Conservation (phyloP, 1,284 basidiomycete genomes). For the Chalciporus sp. region DNA sequence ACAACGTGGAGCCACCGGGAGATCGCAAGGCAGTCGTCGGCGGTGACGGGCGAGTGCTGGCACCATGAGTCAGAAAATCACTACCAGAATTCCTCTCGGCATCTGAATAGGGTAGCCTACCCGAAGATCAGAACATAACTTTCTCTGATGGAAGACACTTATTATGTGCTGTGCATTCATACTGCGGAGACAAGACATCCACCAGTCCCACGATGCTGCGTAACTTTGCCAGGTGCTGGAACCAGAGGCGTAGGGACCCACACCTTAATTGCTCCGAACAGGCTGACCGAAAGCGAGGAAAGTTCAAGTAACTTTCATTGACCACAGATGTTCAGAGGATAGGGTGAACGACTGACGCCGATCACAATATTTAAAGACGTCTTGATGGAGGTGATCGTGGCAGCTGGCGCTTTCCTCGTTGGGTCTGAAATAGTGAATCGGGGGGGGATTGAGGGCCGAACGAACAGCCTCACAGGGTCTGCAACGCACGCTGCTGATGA, state of each 20-base stretch:
- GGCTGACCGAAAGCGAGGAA: not conserved
- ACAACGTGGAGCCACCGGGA: not conserved
- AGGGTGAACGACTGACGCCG: constrained; percentile 19
- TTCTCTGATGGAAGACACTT: not conserved
- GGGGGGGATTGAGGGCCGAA: not conserved
- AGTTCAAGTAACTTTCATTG: not conserved
- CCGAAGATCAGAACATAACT: not conserved
- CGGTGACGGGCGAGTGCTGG: not conserved
- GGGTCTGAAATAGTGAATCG: constrained; percentile 7
- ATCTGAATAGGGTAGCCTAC: not conserved
- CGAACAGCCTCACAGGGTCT: not conserved
- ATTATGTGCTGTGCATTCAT: constrained; percentile 1
- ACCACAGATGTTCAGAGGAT: not conserved
- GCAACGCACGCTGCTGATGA: not conserved
- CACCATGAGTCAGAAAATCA: not conserved
- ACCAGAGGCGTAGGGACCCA: not conserved
- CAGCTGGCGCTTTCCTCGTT: constrained; percentile 26
- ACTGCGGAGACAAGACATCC: constrained; percentile 14
- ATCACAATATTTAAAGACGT: constrained; percentile 27
- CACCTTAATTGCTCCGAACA: not conserved
- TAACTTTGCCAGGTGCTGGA: not conserved
- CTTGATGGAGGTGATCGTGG: constrained; percentile 30
- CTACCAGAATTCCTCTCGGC: not conserved
- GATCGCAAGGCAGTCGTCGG: not conserved
- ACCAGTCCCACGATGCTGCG: constrained; percentile 9